phyloP scores from a whole-genome alignment of 2,329 filamentous ascomycete species.

The Hymenoscyphus fraxineus region DNA sequence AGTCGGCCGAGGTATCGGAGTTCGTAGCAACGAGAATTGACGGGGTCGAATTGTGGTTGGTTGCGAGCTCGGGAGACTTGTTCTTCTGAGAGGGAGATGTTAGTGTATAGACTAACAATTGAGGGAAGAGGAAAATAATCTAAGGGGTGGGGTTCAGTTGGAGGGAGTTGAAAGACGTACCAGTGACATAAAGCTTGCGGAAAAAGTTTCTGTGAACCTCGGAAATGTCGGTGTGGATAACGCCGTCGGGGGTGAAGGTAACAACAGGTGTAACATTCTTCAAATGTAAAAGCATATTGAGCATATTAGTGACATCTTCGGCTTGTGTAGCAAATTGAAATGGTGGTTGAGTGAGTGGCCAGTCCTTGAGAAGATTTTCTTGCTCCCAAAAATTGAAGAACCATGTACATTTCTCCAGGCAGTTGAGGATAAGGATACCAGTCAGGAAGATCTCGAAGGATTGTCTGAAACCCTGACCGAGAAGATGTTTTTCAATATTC shows the following conservation, averaged over 20 bases:
- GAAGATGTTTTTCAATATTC: slow-evolving; percentile 57
- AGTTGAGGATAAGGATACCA: slow-evolving; percentile 60
- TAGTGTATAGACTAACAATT: too few relatives aligned
- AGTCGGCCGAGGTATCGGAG: slow-evolving; percentile 39
- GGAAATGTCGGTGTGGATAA: neutral
- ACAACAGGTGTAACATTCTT: slow-evolving; percentile 56
- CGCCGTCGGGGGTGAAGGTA: slow-evolving; percentile 14
- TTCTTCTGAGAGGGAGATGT: slow-evolving; percentile 21
- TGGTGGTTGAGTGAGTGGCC: slow-evolving; percentile 59
- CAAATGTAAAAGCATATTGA: slow-evolving; percentile 60
- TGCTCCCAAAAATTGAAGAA: slow-evolving; percentile 66
- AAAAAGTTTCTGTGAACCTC: slow-evolving; percentile 51
- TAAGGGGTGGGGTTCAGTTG: too few relatives aligned
- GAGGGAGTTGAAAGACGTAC: too few relatives aligned
- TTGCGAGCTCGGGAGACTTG: slow-evolving; percentile 28
- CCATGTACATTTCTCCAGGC: slow-evolving; percentile 66
- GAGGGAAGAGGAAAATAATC: too few relatives aligned
- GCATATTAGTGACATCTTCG: slow-evolving; percentile 52
- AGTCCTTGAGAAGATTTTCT: slow-evolving; percentile 44
- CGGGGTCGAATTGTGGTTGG: slow-evolving; percentile 26
- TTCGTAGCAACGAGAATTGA: slow-evolving; percentile 47
- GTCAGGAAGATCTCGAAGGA: slow-evolving; percentile 60
- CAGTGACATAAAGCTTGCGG: slow-evolving; percentile 51
- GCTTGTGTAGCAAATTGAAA: slow-evolving; percentile 56
- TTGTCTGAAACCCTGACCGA: slow-evolving; percentile 49